These are phyloP conservation scores for Escovopsis sp. DNA, from an alignment of 2,329 filamentous ascomycete species.

Conservation along the genomic window DNA sequence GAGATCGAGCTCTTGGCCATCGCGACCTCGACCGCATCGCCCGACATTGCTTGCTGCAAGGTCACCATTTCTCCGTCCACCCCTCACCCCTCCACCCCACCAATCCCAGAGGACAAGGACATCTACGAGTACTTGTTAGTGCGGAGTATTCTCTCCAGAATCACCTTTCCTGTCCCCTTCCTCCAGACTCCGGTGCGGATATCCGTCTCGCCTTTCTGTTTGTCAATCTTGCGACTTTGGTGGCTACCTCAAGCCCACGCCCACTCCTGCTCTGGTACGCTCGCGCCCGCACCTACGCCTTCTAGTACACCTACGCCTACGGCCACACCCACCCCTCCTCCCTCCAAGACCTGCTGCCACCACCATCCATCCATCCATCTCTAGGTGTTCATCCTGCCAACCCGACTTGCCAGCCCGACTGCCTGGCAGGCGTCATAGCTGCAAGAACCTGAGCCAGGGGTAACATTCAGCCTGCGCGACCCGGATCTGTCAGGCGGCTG, in stretches of 20 bases:
- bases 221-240: slow-evolving; percentile 1
- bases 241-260: too few relatives aligned
- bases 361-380: background rate
- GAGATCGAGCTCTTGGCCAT: too few relatives aligned
- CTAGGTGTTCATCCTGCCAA: slow-evolving; percentile 5
- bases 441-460: slow-evolving; percentile 4
- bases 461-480: slow-evolving; percentile 1
- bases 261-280: too few relatives aligned
- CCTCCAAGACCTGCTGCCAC: slow-evolving; percentile 2
- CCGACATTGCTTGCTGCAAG: too few relatives aligned
- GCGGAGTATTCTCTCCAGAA: background rate
- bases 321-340: slow-evolving; percentile 2
- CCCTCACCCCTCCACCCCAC: background rate
- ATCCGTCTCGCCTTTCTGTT: slow-evolving; percentile 1
- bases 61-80: too few relatives aligned
- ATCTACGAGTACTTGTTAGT: too few relatives aligned
- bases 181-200: slow-evolving; percentile 1
- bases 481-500: slow-evolving; percentile 13
- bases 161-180: background rate
- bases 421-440: slow-evolving; percentile 7
- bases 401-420: slow-evolving; percentile 4
- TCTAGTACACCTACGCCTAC: too few relatives aligned
- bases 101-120: background rate
- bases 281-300: too few relatives aligned
- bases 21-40: too few relatives aligned